Conservation (phyloP, 2,329 filamentous ascomycete species). For the Paecilomyces formosus region DNA sequence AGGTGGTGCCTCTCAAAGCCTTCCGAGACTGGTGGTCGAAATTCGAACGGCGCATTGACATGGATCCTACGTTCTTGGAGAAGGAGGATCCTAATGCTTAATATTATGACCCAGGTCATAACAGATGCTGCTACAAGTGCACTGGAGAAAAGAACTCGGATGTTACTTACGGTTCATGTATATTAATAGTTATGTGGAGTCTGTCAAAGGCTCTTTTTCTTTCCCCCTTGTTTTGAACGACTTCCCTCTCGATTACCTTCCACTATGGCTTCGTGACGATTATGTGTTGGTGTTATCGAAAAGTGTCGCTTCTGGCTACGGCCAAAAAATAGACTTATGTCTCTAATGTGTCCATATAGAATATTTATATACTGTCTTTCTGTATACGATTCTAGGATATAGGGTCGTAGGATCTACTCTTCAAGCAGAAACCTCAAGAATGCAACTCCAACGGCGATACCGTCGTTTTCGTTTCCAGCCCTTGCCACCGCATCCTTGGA, state of each 20-base stretch:
- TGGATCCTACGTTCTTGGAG: constrained; percentile 85
- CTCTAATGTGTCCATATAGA: constrained; percentile 3
- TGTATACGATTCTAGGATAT: background rate
- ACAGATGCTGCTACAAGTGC: background rate
- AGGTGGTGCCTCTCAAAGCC: constrained; percentile 86
- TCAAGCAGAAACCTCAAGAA: constrained; percentile 73
- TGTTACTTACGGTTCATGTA: background rate
- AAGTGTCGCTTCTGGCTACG: background rate
- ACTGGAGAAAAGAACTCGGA: background rate
- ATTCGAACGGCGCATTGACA: constrained; percentile 79
- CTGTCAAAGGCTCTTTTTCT: background rate
- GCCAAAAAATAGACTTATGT: background rate
- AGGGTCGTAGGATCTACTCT: constrained; percentile 10
- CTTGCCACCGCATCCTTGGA: constrained; percentile 62
- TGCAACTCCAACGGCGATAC: constrained; percentile 62
- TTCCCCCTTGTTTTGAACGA: background rate
- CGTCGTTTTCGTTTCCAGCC: constrained; percentile 65
- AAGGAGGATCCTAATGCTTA: constrained; percentile 46
- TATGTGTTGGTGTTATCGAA: background rate
- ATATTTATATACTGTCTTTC: background rate
- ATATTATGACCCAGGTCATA: background rate
- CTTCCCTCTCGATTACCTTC: background rate
- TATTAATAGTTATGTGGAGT: background rate
- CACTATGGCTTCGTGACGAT: background rate
- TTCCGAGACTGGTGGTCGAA: constrained; percentile 98